Evolutionary conservation across 2,329 filamentous ascomycete genomes (phyloP).

Genomic region (Cercospora sp.): DNA sequence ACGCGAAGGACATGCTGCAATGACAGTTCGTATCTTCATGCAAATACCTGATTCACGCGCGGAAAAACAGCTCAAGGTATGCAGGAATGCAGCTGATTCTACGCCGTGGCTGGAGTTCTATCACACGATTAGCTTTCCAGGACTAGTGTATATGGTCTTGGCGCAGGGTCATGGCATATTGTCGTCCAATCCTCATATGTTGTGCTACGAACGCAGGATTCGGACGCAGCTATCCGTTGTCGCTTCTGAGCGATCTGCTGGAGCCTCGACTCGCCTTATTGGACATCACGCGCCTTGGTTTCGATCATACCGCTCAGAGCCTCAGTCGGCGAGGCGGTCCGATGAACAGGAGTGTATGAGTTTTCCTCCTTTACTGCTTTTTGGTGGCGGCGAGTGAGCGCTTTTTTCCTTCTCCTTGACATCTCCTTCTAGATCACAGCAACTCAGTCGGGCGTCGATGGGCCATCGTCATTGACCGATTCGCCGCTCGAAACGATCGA

Average conservation of each 20-base stretch:
- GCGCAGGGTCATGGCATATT: background rate
- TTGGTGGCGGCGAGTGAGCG: background rate
- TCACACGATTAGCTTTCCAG: background rate
- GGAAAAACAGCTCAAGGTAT: background rate
- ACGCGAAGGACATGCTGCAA: background rate
- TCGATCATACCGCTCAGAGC: background rate
- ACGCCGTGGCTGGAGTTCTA: background rate
- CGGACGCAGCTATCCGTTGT: background rate
- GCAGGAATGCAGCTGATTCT: background rate
- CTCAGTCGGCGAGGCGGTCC: background rate
- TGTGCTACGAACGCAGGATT: background rate
- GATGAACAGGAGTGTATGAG: background rate
- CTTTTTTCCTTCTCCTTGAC: background rate
- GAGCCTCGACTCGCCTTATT: background rate
- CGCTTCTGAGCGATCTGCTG: background rate
- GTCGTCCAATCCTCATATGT: background rate
- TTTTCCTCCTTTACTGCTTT: background rate
- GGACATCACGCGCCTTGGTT: background rate
- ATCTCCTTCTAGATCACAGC: background rate
- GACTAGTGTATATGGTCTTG: background rate
- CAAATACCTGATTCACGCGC: background rate
- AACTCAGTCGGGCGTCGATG: background rate
- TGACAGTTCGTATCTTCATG: background rate
- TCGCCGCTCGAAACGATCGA: background rate
- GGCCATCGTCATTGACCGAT: background rate